Base-by-base conservation (phyloP, 2,329 filamentous ascomycete species). In the Acrocalymma vagum region DNA sequence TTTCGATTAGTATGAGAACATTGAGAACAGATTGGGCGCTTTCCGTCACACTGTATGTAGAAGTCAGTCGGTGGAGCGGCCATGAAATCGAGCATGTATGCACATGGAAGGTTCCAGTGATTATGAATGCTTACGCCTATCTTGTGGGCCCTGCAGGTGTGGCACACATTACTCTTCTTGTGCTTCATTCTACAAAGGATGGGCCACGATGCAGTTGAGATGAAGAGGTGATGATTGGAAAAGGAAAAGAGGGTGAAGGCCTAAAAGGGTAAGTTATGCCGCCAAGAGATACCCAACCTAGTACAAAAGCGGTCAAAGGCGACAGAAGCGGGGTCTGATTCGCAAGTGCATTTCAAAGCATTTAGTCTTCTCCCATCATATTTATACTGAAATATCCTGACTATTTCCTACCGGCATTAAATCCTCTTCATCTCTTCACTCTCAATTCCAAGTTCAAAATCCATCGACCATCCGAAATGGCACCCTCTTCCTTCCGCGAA, bases 401-500 rank as follows among this genome's bases (percentile, higher is more conserved):
- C n/a, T n/a, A n/a, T n/a, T n/a, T n/a, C n/a, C n/a, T n/a, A n/a
- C n/a, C n/a, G n/a, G n/a, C n/a, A n/a, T n/a, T n/a, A n/a, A n/a
- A n/a, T n/a, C n/a, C n/a, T n/a, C n/a, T n/a, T n/a, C n/a, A n/a
- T n/a, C n/a, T n/a, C n/a, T n/a, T n/a, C n/a, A n/a, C n/a, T n/a
- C n/a, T n/a, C n/a, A n/a, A n/a, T n/a, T n/a, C n/a, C n/a, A n/a
- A n/a, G n/a, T 25, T 25, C n/a, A 8, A n/a, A 25, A 25, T 25
- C 23, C n/a, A 25, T 9, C 23, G 9, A 25, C 23, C 23, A 8
- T 16, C 13, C 21, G 3, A 38, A 14, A 56, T 54, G 53, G 33
- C 44, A 14, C 17, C 34, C 15, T 38, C 53, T 26, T 73, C 73
- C 28, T 79, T 82, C 70, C 79, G 81, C 42, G 43, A 69, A 11